A percentile compares a stretch with the other conserved stretches of the same genome.
Evolutionary conservation across 1,284 basidiomycete species (phyloP).

Genomic region (Somion occarium): DNA sequence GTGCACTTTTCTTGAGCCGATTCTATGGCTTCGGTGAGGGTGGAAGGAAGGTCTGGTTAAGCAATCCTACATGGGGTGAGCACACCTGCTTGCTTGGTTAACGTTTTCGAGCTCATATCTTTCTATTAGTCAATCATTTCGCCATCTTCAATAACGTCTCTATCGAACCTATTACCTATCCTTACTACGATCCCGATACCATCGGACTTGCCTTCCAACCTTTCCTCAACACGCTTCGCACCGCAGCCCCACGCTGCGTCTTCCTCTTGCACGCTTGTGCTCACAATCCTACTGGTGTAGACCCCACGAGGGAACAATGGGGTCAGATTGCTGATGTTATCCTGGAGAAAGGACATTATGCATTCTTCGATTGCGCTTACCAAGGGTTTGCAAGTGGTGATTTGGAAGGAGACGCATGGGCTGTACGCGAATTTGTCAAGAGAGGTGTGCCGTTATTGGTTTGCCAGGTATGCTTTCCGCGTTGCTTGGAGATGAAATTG

Average conservation of each 20-base stretch:
- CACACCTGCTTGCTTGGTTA: constrained; percentile 17
- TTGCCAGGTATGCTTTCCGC: constrained; percentile 62
- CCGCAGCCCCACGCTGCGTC: constrained; percentile 72
- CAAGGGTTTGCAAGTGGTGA: constrained; percentile 91
- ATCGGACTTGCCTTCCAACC: constrained; percentile 84
- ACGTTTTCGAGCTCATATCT: constrained; percentile 10
- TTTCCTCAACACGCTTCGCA: constrained; percentile 61
- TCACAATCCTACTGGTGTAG: constrained; percentile 95
- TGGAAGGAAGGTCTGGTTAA: constrained; percentile 71
- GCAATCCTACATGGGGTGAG: constrained; percentile 92
- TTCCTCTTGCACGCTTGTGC: constrained; percentile 93
- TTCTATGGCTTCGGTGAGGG: constrained; percentile 70
- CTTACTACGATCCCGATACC: constrained; percentile 89
- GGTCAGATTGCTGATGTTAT: constrained; percentile 74
- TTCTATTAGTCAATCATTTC: constrained; percentile 76
- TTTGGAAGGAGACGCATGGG: constrained; percentile 71
- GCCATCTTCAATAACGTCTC: constrained; percentile 85
- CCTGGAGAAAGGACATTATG: constrained; percentile 75
- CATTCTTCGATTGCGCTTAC: constrained; percentile 95
- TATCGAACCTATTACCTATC: constrained; percentile 77
- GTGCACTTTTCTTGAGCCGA: constrained; percentile 80
- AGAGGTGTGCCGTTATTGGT: constrained; percentile 76
- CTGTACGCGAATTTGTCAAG: constrained; percentile 74
- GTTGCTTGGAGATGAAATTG: not conserved
- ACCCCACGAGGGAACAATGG: constrained; percentile 92